Evolutionary conservation across 139 green algal genomes (phyloP), one percentile per base, ranked within the genome.

Genomic region (Nannochloris sp.): DNA sequence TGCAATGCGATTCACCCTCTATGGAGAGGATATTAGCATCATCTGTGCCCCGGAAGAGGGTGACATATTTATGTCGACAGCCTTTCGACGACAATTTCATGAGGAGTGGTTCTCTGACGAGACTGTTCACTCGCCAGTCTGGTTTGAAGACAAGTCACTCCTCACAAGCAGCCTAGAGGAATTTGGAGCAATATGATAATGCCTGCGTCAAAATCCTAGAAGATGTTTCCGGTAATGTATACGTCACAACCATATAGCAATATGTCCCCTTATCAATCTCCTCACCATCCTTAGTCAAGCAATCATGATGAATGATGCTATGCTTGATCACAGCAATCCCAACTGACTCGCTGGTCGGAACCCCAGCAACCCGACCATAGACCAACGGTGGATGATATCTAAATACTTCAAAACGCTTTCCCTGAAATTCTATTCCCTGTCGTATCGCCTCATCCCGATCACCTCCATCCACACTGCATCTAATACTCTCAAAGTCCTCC

Each of bases 171-270:
- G 33, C 33, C 10, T 28, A 43, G 26, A 59, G 16, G 29, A 43
- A 56, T 44, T 56, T 16, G 58, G 59, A 37, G 56, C 81, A 84
- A 65, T 88, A 86, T 29, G 75, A 61, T 17, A 73, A 50, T 31
- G 89, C 60, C 3, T 76, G 62, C 0, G 83, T 76, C 20, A 87
- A 75, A 60, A 87, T 82, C 2, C 70, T 60, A 1, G 84, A 79
- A 9, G 82, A 88, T 6, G 85, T 72, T 48, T 90, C 78, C 5
- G 84, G 84, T 80, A 88, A 82, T 61, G 74, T 87, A 31, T 36
- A 59, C 20, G 50, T 59, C 12, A 59, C 25, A 8, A 59, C n/a
- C 20, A 33, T 33, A 6, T 30, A 37, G 16, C 20, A 20, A 37
- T 20, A 33, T 6, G 12, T 59, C 6, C 25, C 50, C 5, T 31